Base-by-base conservation (phyloP, 179 eudicot genomes). In the Patellifolia procumbens region DNA sequence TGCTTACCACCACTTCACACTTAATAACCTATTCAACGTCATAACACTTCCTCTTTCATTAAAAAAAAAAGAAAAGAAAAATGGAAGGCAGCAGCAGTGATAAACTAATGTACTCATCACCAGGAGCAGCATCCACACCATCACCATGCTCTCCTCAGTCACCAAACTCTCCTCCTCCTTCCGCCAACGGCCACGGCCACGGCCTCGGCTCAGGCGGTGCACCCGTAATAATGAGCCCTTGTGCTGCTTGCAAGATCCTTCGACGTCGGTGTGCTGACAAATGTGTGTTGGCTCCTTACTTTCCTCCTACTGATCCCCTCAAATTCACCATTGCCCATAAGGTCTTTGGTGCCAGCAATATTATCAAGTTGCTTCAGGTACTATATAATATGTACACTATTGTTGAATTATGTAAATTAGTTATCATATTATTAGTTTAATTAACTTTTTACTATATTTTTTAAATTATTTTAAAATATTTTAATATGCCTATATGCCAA, bases 321-420 rank as follows among this genome's bases (percentile, higher is more conserved):
- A 86, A 88, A 69, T 91, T 91, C 82, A 84, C 90, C 73, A 88
- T 87, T 62, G 96, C 96, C 24, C 96, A 91, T 65, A 84, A 83
- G 67, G 92, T 91, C 51, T 91, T 89, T 74, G 96, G 96, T 78
- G 92, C 96, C 49, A 89, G 93, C 85, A 91, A 91, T 79, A 91
- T 91, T 81, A 91, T 89, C 79, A 91, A 91, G 81, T 55, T 91
- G 45, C 81, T 91, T 37, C 96, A 89, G 92, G 96, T 91, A 82
- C 26, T 28, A 35, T 74, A 37, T 2, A 17, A 5, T 17, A 5
- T 52, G 0, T 32, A 8, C 13, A 17, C n/a, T 46, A 42, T n/a
- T n/a, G n/a, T n/a, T n/a, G n/a, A n/a, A n/a, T n/a, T n/a, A n/a
- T n/a, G n/a, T n/a, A n/a, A n/a, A n/a, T n/a, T n/a, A n/a, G n/a